A percentile compares a stretch with the other conserved stretches of the same genome.
phyloP scores from a whole-genome alignment of 495 filamentous ascomycete species.

The Aspergillus bertholletiae region DNA sequence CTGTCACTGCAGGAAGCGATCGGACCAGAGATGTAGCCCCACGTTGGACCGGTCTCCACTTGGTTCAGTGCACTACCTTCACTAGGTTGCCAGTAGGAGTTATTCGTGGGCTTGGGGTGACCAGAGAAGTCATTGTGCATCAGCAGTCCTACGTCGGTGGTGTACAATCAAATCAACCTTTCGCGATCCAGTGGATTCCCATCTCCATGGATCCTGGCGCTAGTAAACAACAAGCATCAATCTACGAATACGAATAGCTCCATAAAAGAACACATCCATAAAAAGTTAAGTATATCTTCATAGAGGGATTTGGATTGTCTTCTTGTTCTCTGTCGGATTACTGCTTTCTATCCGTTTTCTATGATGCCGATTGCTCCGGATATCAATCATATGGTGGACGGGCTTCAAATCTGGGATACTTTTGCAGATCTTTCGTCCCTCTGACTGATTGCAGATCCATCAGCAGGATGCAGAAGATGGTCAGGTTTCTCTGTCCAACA shows the following conservation, averaged over 20 bases:
- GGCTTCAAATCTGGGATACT: neutral
- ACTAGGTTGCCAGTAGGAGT: neutral
- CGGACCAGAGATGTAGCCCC: neutral
- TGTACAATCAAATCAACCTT: neutral
- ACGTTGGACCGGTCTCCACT: neutral
- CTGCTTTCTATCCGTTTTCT: no score
- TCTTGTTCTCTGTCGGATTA: no score
- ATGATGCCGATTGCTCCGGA: no score
- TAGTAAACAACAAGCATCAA: neutral
- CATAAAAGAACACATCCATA: no score
- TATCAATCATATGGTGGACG: neutral
- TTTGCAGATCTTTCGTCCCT: neutral
- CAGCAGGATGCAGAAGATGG: neutral
- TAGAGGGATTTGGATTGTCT: no score
- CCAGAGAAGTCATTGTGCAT: neutral
- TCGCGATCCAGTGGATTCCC: no score
- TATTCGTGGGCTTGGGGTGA: neutral
- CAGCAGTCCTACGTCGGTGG: neutral
- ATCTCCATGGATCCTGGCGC: no score
- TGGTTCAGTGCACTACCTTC: neutral
- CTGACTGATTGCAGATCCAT: neutral
- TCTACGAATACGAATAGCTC: neutral
- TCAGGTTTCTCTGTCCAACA: neutral
- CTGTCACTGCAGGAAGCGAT: constrained; percentile 1
- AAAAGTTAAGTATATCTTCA: no score